Evolutionary conservation across 2,329 filamentous ascomycete genomes (phyloP), one percentile per base, ranked within the genome.

Genomic region (Botryotinia convoluta): DNA sequence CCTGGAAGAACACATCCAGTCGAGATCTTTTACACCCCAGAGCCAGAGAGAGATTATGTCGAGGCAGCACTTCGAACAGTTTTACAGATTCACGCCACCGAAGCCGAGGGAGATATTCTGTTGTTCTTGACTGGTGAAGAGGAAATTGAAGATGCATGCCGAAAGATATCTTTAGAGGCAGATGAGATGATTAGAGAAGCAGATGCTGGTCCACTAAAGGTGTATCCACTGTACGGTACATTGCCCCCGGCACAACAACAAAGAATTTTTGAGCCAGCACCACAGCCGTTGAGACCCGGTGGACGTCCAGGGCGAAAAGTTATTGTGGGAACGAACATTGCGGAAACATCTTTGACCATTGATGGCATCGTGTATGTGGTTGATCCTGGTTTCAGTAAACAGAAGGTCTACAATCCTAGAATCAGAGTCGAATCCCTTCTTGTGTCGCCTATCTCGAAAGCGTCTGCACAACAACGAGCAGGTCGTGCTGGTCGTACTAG

Each of bases 301-400:
- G 95, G 95, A 54, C 88, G 91, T 35, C 93, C 96, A 0, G 96
- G 96, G n/a, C 89, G 96, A 75, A 99, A 99, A 83, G 91, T 91
- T 81, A 97, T 99, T 78, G 88, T 99, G 44, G 93, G 95, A 16
- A 99, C 96, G 77, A 99, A 99, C 83, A 99, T 99, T 83, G 96
- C 96, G 62, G 96, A 99, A 85, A 99, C 96, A 0, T 95, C 92
- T 80, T 89, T 99, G 83, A 99, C 96, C 64, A 99, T 99, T 75
- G 96, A 99, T 81, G 96, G 96, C 81, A 99, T 99, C 76, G 96
- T 99, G 51, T 99, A 98, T 80, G 96, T 99, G 48, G 95, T 99
- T n/a, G 96, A 99, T 80, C 95, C 96, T 3, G 96, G 96, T 51
- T 99, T 99, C 86, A 97, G 94, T 85, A 99, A 99, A 85, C 96